phyloP scores from a whole-genome alignment of 768 basidiomycete genomes.

The Pisolithus tinctorius region DNA sequence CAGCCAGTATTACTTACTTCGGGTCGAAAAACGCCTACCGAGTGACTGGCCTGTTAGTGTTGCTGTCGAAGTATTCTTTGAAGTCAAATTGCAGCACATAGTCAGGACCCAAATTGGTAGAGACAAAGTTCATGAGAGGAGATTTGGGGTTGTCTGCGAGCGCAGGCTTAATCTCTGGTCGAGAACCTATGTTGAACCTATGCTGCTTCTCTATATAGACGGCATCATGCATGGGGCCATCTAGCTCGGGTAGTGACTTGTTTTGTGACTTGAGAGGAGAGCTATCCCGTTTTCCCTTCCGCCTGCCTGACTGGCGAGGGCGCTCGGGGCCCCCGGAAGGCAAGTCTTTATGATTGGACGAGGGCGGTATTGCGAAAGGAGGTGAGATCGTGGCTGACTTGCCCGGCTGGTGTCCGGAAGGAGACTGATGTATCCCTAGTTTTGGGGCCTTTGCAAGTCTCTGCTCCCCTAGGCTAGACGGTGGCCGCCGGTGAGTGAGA shows the following conservation, averaged over 20 bases:
- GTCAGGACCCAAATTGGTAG: conserved; percentile 2
- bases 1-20: not conserved
- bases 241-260: conserved; percentile 9
- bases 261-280: not conserved
- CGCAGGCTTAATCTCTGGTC: conserved; percentile 19
- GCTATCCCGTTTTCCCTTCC: not conserved
- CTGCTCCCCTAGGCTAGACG: conserved; percentile 1
- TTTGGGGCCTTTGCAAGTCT: conserved; percentile 16
- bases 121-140: conserved; percentile 38
- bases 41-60: conserved; percentile 9
- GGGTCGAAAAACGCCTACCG: conserved; percentile 11
- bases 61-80: conserved; percentile 9
- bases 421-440: not conserved
- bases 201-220: conserved; percentile 25
- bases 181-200: conserved; percentile 7
- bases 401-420: conserved; percentile 9
- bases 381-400: conserved; percentile 11
- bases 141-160: conserved; percentile 45
- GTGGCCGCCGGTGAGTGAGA: conserved; percentile 7
- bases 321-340: not conserved
- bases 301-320: not conserved
- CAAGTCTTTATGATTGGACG: conserved; percentile 13
- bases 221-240: conserved; percentile 33
- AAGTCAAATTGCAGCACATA: conserved; percentile 12
- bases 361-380: conserved; percentile 22